These are phyloP conservation scores for Metschnikowia continentalis DNA, from an alignment of 805 yeast species.

Conservation along the genomic window DNA sequence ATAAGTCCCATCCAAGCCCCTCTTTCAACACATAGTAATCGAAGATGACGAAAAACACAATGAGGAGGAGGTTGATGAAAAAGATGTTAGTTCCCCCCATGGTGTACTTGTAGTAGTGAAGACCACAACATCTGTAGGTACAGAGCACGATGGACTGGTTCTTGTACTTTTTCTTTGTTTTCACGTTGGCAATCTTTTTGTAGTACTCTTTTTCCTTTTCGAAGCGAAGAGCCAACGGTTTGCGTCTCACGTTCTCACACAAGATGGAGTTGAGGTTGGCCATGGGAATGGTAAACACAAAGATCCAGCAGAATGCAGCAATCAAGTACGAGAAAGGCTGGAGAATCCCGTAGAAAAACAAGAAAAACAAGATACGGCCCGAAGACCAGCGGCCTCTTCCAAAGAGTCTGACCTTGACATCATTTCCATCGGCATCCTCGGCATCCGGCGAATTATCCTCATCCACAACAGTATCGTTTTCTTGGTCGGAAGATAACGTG, in stretches of 20 bases:
- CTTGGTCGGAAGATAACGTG: conserved; percentile 21
- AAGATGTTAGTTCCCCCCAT: conserved; percentile 94
- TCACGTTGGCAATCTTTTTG: conserved; percentile 22
- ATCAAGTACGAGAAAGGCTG: conserved; percentile 62
- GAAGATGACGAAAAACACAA: conserved; percentile 77
- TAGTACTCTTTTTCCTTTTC: conserved; percentile 54
- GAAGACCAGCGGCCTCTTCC: conserved; percentile 91
- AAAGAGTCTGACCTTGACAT: conserved; percentile 57
- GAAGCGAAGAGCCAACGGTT: conserved; percentile 84
- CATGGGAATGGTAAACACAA: conserved; percentile 91
- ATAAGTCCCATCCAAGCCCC: conserved; percentile 27
- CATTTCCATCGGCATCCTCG: conserved; percentile 19
- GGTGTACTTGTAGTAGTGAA: conserved; percentile 92
- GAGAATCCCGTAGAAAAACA: conserved; percentile 62
- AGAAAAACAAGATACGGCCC: conserved; percentile 74
- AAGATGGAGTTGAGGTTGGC: conserved; percentile 69
- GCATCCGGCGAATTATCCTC: conserved; percentile 14
- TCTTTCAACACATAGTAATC: conserved; percentile 67
- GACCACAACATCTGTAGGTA: conserved; percentile 88
- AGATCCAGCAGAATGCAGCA: conserved; percentile 67
- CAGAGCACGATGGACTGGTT: conserved; percentile 69
- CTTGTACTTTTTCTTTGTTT: conserved; percentile 31
- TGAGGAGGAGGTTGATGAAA: conserved; percentile 74
- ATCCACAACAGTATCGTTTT: conserved; percentile 16
- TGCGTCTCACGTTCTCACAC: conserved; percentile 75